A percentile compares a stretch with the other conserved stretches of the same genome.
phyloP scores from a whole-genome alignment of 169 alveolate species.

The Eimeria mitis region DNA sequence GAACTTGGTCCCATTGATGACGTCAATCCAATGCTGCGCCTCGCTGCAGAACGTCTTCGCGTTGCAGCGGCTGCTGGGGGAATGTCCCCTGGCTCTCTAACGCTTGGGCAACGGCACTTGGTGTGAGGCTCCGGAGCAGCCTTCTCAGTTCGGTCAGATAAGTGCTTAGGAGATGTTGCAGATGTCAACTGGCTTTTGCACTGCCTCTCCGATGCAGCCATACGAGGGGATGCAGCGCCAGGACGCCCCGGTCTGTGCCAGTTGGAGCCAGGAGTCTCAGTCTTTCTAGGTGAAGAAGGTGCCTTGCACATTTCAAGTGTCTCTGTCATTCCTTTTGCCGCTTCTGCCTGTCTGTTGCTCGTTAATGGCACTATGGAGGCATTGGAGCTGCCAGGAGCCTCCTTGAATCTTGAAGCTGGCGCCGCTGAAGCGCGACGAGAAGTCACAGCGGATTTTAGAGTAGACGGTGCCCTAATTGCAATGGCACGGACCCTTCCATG shows the following conservation, averaged over 20 bases:
- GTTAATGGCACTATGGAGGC: not conserved
- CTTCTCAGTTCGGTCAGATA: not conserved
- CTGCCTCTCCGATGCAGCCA: constrained; percentile 4
- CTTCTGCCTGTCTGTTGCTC: constrained; percentile 22
- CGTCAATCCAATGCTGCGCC: constrained; percentile 27
- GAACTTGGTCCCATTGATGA: not conserved
- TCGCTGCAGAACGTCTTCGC: constrained; percentile 29
- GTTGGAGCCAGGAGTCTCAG: not conserved
- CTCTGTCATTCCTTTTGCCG: constrained; percentile 1
- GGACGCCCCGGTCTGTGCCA: constrained; percentile 33
- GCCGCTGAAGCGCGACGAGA: constrained; percentile 36
- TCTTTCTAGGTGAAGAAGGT: constrained; percentile 11
- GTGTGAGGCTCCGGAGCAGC: not conserved
- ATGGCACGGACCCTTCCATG: not conserved
- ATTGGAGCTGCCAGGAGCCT: not conserved
- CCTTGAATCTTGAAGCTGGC: not conserved
- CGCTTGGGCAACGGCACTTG: not conserved
- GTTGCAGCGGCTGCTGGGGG: constrained; percentile 14
- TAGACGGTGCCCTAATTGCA: not conserved
- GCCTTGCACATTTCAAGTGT: not conserved
- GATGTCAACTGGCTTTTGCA: not conserved
- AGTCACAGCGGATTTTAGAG: not conserved
- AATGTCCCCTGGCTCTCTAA: constrained; percentile 9
- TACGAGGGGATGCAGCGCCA: not conserved
- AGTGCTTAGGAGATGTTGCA: constrained; percentile 1